Evolutionary conservation across 257 asterid species (phyloP).

Genomic region (Solanum virginianum): DNA sequence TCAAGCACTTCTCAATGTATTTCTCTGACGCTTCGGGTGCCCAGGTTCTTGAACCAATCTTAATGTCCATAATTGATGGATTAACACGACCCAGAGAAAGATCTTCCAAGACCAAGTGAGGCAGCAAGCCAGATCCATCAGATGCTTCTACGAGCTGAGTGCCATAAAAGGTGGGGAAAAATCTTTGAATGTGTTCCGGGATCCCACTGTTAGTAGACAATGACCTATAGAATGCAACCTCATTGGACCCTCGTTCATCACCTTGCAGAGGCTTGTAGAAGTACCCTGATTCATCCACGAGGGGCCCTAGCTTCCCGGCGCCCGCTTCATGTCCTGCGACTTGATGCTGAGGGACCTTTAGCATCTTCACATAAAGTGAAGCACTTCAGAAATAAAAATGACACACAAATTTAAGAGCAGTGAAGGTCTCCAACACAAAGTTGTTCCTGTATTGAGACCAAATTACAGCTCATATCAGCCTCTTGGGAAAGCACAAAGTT

Average conservation of each 20-base stretch:
- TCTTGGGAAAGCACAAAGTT: not conserved
- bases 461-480: not conserved
- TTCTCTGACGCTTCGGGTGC: constrained; percentile 48
- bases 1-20: constrained; percentile 51
- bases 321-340: constrained; percentile 89
- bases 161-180: constrained; percentile 68
- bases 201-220: constrained; percentile 45
- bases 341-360: constrained; percentile 70
- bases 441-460: not conserved
- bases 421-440: not conserved
- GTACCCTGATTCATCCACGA: constrained; percentile 68
- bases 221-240: constrained; percentile 62
- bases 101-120: constrained; percentile 60
- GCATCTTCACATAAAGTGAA: constrained; percentile 27
- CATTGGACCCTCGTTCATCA: constrained; percentile 63
- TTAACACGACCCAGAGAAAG: constrained; percentile 28
- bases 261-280: constrained; percentile 95
- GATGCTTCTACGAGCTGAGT: constrained; percentile 78
- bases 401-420: not conserved
- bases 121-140: constrained; percentile 69
- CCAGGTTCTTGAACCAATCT: constrained; percentile 92
- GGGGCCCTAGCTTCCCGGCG: constrained; percentile 69
- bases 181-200: constrained; percentile 44
- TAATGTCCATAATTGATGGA: constrained; percentile 81
- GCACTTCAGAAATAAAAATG: not conserved